phyloP scores from a whole-genome alignment of 2,329 filamentous ascomycete species.

The Penicillium verrucosum region DNA sequence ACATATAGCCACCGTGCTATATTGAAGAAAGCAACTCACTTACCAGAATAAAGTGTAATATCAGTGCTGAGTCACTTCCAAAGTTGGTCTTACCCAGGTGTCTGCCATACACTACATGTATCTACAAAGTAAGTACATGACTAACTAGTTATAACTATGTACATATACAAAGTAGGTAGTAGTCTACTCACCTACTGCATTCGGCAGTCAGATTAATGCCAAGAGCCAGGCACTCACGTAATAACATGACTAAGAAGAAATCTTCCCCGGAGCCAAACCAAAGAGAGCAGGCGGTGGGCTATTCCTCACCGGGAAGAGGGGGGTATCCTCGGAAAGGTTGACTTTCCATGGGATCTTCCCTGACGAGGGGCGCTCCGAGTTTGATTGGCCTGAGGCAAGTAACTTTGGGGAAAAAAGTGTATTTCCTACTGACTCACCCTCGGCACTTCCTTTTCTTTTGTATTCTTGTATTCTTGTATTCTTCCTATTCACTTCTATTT shows the following conservation, averaged over 20 bases:
- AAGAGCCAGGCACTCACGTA: background rate
- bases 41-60: too few species aligned
- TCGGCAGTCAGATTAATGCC: background rate
- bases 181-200: background rate
- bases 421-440: conserved; percentile 24
- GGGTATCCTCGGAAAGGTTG: conserved; percentile 6
- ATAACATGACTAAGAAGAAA: background rate
- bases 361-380: conserved; percentile 9
- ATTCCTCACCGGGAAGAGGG: background rate
- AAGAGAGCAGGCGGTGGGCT: conserved; percentile 15
- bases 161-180: too few species aligned
- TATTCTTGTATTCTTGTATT: conserved; percentile 1
- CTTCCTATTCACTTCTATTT: conserved; percentile 5
- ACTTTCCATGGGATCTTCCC: background rate
- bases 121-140: too few species aligned
- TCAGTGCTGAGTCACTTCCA: too few species aligned
- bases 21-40: too few species aligned
- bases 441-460: background rate
- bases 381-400: conserved; percentile 15
- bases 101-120: too few species aligned
- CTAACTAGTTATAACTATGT: too few species aligned
- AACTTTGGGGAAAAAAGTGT: conserved; percentile 19
- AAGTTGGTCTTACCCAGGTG: too few species aligned
- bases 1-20: too few species aligned
- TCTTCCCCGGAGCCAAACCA: background rate